Base-by-base conservation (phyloP, 2,329 filamentous ascomycete genomes). In the Chaetomiaceae sp. region DNA sequence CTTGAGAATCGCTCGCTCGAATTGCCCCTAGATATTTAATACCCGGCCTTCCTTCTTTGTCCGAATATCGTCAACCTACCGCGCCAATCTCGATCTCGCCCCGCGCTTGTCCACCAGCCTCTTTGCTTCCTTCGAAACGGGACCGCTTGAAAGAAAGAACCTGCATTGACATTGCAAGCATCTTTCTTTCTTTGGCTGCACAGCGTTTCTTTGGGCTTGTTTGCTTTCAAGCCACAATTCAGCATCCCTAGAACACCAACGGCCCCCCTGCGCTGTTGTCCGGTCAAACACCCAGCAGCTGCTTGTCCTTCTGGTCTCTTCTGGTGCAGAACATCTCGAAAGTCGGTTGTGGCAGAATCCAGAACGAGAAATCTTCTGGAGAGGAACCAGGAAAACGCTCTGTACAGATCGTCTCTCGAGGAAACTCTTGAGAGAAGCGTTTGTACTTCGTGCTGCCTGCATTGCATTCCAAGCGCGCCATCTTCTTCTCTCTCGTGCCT, bases 401-500 rank as follows among this genome's bases (percentile, higher is more conserved):
- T n/a, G n/a, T n/a, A n/a, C n/a, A n/a, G n/a, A n/a, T n/a, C n/a
- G n/a, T n/a, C n/a, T n/a, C n/a, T n/a, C n/a, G n/a, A n/a, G n/a
- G n/a, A n/a, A n/a, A n/a, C n/a, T 23, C 23, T 51, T 19, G 54
- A 55, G 51, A 54, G 54, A 35, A 44, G 48, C 49, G 37, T 56
- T 34, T 53, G 35, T 53, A 27, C 19, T 52, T 16, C 51, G 35
- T 55, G 49, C 48, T 23, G 51, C 40, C 44, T 40, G 30, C 47
- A 43, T 55, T 56, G 44, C 58, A 60, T 60, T 59, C 55, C 58
- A 58, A n/a, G 58, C 63, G 57, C 60, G 58, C 38, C 51, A 53
- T 56, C 55, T 52, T 54, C 52, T 57, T 55, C 48, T 55, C 35
- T 60, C 63, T 66, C 73, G 74, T 79, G 77, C 75, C 77, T 74